Evolutionary conservation across 139 green algal species (phyloP).

Genomic region (Coelastrella sp.): DNA sequence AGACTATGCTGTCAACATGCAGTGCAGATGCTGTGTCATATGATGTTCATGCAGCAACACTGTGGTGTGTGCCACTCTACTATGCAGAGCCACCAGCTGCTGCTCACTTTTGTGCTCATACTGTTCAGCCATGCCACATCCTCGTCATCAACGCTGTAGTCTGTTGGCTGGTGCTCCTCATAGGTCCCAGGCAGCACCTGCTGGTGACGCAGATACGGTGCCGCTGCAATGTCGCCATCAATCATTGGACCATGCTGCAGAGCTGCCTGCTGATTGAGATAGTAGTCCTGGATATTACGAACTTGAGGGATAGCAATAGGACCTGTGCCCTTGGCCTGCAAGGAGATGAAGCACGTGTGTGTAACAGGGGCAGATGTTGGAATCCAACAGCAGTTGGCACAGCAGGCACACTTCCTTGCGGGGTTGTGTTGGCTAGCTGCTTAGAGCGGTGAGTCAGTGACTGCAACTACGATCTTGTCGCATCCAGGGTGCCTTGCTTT

Average conservation of each 20-base stretch:
- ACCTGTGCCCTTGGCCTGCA: neutral
- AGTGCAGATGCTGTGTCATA: too few relatives aligned
- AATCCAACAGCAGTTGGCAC: neutral
- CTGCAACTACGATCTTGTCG: too few relatives aligned
- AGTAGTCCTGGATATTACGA: constrained; percentile 39
- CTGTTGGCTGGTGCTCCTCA: constrained; percentile 28
- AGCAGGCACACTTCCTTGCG: neutral
- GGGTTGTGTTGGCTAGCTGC: too few relatives aligned
- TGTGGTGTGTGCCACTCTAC: too few relatives aligned
- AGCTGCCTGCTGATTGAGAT: constrained; percentile 19
- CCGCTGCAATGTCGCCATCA: constrained; percentile 7
- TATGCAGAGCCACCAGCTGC: neutral
- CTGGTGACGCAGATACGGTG: constrained; percentile 41
- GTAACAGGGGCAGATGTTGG: too few relatives aligned
- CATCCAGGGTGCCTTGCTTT: too few relatives aligned
- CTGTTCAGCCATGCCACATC: constrained; percentile 36
- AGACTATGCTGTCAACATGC: too few relatives aligned
- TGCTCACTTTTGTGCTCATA: constrained; percentile 32
- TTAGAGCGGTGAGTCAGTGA: too few relatives aligned
- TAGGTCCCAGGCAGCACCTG: constrained; percentile 28
- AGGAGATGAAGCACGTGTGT: neutral
- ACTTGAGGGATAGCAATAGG: constrained; percentile 41
- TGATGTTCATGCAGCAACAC: too few relatives aligned
- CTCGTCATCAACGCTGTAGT: constrained; percentile 43
- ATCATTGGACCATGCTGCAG: neutral